These are phyloP conservation scores for Nicotiana tabacum DNA, from an alignment of 257 asterid species.

Conservation along the genomic window DNA sequence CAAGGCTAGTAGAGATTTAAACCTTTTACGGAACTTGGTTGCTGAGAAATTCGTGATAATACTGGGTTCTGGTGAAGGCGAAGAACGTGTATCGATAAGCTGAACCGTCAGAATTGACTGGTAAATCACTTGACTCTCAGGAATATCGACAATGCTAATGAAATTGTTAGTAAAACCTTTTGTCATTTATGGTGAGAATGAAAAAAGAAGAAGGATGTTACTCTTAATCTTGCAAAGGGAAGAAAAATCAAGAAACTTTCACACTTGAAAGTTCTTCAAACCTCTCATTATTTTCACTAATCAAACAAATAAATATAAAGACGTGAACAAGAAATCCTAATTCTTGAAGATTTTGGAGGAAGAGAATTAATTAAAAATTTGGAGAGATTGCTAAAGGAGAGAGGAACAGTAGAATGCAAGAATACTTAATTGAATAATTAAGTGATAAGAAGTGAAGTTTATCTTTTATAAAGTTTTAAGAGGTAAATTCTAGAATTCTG, in stretches of 20 bases:
- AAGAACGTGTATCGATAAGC: slow-evolving; percentile 28
- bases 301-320: neutral
- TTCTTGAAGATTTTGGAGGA: neutral
- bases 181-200: slow-evolving; percentile 62
- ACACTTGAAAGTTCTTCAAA: neutral
- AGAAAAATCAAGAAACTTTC: neutral
- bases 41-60: slow-evolving; percentile 32
- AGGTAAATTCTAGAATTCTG: neutral
- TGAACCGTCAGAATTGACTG: slow-evolving; percentile 12
- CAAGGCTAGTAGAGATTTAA: neutral
- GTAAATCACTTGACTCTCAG: slow-evolving; percentile 25
- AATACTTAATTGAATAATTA: neutral
- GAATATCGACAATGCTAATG: neutral
- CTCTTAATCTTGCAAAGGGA: neutral
- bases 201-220: neutral
- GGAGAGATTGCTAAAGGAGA: neutral
- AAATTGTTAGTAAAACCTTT: slow-evolving; percentile 36
- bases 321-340: neutral
- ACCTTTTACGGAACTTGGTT: slow-evolving; percentile 59
- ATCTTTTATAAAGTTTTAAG: neutral
- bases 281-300: neutral
- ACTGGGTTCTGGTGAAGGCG: slow-evolving; percentile 49
- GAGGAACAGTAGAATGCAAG: neutral
- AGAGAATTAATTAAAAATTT: neutral
- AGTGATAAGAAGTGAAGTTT: neutral